Evolutionary conservation across 148 eudicot genomes (phyloP).

Genomic region (Polygonum aviculare): DNA sequence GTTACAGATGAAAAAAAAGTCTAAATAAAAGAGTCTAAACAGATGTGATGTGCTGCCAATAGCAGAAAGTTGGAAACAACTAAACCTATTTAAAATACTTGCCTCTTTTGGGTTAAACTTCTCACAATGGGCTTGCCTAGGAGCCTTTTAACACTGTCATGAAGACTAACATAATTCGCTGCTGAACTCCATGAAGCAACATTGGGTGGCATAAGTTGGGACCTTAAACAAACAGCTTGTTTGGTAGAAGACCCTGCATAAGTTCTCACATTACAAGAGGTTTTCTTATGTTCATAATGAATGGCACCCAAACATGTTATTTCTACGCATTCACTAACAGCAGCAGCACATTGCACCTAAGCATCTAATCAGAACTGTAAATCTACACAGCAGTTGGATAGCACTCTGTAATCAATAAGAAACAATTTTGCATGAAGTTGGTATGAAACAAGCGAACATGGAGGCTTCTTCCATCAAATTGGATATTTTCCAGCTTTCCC

Average conservation of each 20-base stretch:
- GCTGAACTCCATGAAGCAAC: slow-evolving; percentile 49
- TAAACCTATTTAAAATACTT: slow-evolving; percentile 12
- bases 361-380: not conserved
- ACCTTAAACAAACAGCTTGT: slow-evolving; percentile 20
- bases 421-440: not conserved
- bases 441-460: not conserved
- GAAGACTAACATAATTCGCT: slow-evolving; percentile 44
- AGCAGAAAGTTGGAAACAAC: not conserved
- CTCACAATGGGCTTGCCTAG: slow-evolving; percentile 27
- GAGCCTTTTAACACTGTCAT: slow-evolving; percentile 26
- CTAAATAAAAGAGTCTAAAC: not conserved
- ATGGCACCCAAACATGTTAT: not conserved
- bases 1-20: not conserved
- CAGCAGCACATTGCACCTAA: not conserved
- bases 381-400: not conserved
- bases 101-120: slow-evolving; percentile 38
- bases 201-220: slow-evolving; percentile 18
- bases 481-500: not conserved
- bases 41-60: not conserved
- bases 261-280: not conserved
- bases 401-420: not conserved
- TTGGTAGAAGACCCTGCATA: slow-evolving; percentile 24
- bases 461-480: not conserved
- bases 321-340: not conserved
- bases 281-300: not conserved